Evolutionary conservation across 2,329 filamentous ascomycete genomes (phyloP).

Genomic region (Beauveria asiatica): DNA sequence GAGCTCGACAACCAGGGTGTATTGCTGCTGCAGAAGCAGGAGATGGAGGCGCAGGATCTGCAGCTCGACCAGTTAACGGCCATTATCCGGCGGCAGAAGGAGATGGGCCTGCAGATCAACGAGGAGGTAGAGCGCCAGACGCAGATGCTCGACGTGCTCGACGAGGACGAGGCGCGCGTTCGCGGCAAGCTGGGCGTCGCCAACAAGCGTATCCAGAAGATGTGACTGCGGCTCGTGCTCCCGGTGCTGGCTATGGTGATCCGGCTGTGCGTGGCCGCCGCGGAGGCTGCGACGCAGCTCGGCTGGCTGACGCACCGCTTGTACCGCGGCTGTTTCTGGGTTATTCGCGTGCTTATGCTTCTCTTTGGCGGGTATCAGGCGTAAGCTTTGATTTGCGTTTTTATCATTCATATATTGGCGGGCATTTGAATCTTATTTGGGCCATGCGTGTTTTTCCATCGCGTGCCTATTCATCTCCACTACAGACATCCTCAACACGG

Average conservation of each 20-base stretch:
- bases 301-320: not conserved
- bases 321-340: not conserved
- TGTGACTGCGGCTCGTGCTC: constrained; percentile 33
- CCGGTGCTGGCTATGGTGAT: constrained; percentile 17
- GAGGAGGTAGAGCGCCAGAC: constrained; percentile 66
- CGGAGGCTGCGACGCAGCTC: constrained; percentile 24
- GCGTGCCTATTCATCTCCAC: not conserved
- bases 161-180: constrained; percentile 57
- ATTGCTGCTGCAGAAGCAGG: constrained; percentile 62
- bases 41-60: constrained; percentile 67
- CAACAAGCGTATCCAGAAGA: constrained; percentile 63
- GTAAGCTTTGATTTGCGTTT: not conserved
- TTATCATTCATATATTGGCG: not conserved
- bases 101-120: constrained; percentile 70
- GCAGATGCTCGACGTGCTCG: constrained; percentile 58
- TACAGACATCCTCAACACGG: not conserved
- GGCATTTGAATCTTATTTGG: not conserved
- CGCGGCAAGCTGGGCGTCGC: constrained; percentile 63
- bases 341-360: not conserved
- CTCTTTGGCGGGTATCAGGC: not conserved
- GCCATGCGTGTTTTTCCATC: not conserved
- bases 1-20: constrained; percentile 71
- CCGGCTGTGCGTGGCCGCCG: constrained; percentile 19
- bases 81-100: constrained; percentile 63
- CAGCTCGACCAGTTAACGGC: constrained; percentile 60